phyloP scores from a whole-genome alignment of 306 rosid species.

The Quercus bicolor region DNA sequence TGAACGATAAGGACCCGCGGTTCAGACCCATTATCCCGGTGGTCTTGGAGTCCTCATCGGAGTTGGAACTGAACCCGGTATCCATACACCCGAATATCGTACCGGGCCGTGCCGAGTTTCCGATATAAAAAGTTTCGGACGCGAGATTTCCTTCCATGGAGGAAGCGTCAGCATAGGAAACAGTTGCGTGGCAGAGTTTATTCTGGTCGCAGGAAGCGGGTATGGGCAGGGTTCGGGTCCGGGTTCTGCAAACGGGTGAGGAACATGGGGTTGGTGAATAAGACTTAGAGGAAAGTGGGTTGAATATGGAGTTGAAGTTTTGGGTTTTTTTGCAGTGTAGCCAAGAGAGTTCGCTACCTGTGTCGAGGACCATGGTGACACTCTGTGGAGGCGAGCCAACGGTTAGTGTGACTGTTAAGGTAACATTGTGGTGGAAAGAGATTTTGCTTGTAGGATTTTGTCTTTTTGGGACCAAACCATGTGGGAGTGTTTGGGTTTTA shows the following conservation, averaged over 20 bases:
- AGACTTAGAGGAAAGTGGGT: conserved; percentile 56
- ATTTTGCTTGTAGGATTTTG: conserved; percentile 35
- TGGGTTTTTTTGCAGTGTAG: conserved; percentile 61
- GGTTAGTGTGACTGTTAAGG: conserved; percentile 62
- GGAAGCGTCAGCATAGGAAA: conserved; percentile 74
- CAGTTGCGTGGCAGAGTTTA: conserved; percentile 60
- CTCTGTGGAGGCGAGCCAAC: conserved; percentile 84
- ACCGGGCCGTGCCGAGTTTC: conserved; percentile 41
- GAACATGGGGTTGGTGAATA: conserved; percentile 58
- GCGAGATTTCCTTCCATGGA: conserved; percentile 83
- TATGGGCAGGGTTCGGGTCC: conserved; percentile 59
- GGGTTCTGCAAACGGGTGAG: conserved; percentile 54
- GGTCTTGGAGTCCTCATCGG: conserved; percentile 68
- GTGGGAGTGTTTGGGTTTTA: conserved; percentile 43
- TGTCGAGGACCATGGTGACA: conserved; percentile 91
- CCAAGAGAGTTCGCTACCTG: conserved; percentile 94
- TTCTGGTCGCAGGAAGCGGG: conserved; percentile 66
- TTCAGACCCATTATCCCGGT: conserved; percentile 88
- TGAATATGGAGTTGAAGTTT: conserved; percentile 37
- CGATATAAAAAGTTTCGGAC: conserved; percentile 48
- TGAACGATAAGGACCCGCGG: conserved; percentile 71
- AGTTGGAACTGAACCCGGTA: conserved; percentile 64
- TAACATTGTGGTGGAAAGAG: conserved; percentile 69
- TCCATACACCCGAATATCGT: conserved; percentile 79
- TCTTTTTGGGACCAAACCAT: conserved; percentile 9